Conservation (phyloP, 2,329 filamentous ascomycete species). For the Passalora sequoiae region DNA sequence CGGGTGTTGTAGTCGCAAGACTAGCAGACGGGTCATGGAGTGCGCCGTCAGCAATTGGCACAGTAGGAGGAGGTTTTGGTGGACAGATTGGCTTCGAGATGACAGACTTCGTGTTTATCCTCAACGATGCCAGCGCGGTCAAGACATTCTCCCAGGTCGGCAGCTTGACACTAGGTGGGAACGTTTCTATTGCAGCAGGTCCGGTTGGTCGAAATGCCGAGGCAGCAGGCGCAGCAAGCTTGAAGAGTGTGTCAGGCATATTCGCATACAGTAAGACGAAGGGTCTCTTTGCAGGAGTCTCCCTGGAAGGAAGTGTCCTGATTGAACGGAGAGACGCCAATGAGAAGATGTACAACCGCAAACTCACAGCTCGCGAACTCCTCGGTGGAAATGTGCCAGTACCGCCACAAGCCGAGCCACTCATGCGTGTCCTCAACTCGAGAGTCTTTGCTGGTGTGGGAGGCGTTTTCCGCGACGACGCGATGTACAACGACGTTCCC, state of each 20-base stretch:
- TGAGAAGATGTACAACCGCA: constrained; percentile 85
- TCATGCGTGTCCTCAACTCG: constrained; percentile 80
- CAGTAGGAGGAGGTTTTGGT: constrained; percentile 74
- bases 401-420: constrained; percentile 74
- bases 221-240: constrained; percentile 85
- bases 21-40: constrained; percentile 74
- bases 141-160: constrained; percentile 91
- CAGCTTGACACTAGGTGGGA: constrained; percentile 86
- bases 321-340: constrained; percentile 96
- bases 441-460: constrained; percentile 70
- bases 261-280: constrained; percentile 99
- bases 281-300: constrained; percentile 92
- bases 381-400: constrained; percentile 72
- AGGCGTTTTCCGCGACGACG: constrained; percentile 48
- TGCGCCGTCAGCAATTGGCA: constrained; percentile 74
- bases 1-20: constrained; percentile 74
- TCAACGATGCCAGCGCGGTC: constrained; percentile 85
- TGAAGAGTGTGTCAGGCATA: constrained; percentile 82
- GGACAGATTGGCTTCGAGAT: constrained; percentile 84
- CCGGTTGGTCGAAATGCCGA: constrained; percentile 93
- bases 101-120: constrained; percentile 95
- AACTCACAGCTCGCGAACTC: constrained; percentile 74
- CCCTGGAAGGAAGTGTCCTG: constrained; percentile 84
- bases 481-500: constrained; percentile 90
- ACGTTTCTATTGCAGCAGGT: constrained; percentile 91